Evolutionary conservation across 2,329 filamentous ascomycete species (phyloP).

Genomic region (Juglanconis oblonga): DNA sequence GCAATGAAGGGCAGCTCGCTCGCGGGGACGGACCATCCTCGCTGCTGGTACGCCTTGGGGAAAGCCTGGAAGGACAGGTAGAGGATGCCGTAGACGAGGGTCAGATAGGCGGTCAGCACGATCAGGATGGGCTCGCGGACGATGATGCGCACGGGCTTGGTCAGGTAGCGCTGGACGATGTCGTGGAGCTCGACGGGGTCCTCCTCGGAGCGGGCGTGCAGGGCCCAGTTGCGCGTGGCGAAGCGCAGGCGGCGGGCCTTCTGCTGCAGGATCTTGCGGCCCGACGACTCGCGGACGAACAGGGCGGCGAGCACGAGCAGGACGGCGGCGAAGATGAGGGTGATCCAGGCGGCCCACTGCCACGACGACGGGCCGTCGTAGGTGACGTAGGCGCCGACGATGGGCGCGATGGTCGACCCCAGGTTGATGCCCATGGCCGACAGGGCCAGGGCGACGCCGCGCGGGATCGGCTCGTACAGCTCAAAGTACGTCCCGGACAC

Average conservation of each 20-base stretch:
- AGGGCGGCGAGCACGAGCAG: constrained; percentile 37
- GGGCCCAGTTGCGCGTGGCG: constrained; percentile 36
- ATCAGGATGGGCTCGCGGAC: constrained; percentile 21
- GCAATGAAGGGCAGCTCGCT: constrained; percentile 40
- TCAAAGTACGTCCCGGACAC: constrained; percentile 21
- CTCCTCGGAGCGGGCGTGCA: constrained; percentile 28
- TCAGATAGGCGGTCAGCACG: constrained; percentile 20
- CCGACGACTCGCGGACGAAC: constrained; percentile 50
- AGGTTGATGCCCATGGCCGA: constrained; percentile 20
- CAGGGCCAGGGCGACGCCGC: constrained; percentile 19
- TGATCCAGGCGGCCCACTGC: constrained; percentile 57
- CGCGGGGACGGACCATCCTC: constrained; percentile 35
- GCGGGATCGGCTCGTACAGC: constrained; percentile 19
- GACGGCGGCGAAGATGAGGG: constrained; percentile 42
- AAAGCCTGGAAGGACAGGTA: constrained; percentile 48
- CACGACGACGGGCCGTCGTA: constrained; percentile 30
- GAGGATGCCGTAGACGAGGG: constrained; percentile 38
- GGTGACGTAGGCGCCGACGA: constrained; percentile 30
- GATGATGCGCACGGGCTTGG: constrained; percentile 22
- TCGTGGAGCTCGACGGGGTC: constrained; percentile 20
- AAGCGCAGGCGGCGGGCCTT: constrained; percentile 46
- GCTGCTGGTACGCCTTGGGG: constrained; percentile 41
- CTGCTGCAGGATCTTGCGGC: constrained; percentile 42
- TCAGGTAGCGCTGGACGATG: constrained; percentile 19
- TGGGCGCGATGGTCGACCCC: constrained; percentile 45